Percentiles rank a stretch among this genome's conserved stretches.
These are phyloP conservation scores for Candida vaughaniae DNA, from an alignment of 805 yeast species.

Conservation along the genomic window DNA sequence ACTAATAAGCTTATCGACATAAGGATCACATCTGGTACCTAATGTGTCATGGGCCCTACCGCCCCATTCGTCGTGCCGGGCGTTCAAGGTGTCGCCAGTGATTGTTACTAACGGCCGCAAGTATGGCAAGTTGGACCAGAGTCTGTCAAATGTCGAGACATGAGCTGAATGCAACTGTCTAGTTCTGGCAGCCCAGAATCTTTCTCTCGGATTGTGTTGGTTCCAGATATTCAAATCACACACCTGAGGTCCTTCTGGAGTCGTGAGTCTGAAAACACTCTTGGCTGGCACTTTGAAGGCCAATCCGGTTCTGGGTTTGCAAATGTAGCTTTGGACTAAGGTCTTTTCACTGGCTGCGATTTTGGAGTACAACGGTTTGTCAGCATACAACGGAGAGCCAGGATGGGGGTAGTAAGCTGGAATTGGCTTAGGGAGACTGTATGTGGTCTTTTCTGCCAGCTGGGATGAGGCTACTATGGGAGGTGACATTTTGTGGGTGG, in stretches of 20 bases:
- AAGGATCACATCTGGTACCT: conserved; percentile 71
- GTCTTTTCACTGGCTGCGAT: conserved; percentile 47
- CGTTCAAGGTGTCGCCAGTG: conserved; percentile 55
- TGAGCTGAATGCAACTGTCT: conserved; percentile 65
- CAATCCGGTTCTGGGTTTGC: conserved; percentile 57
- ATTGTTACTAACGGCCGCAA: conserved; percentile 64
- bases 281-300: conserved; percentile 66
- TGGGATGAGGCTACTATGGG: conserved; percentile 25
- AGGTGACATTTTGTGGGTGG: too few species aligned
- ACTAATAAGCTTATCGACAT: conserved; percentile 60
- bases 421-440: conserved; percentile 42
- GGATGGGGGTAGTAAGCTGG: conserved; percentile 60
- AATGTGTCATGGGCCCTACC: conserved; percentile 64
- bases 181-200: conserved; percentile 70
- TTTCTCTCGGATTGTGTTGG: conserved; percentile 57
- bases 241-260: conserved; percentile 72
- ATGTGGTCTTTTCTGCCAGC: conserved; percentile 30
- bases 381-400: conserved; percentile 52
- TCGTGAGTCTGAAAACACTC: conserved; percentile 55
- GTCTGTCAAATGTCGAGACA: conserved; percentile 57
- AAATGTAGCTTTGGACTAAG: conserved; percentile 38
- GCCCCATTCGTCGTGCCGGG: conserved; percentile 63
- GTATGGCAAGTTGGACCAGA: conserved; percentile 68
- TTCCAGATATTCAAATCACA: conserved; percentile 70
- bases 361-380: conserved; percentile 45